Evolutionary conservation across 768 basidiomycete species (phyloP).

Genomic region (Xerocomellus dryophilus): DNA sequence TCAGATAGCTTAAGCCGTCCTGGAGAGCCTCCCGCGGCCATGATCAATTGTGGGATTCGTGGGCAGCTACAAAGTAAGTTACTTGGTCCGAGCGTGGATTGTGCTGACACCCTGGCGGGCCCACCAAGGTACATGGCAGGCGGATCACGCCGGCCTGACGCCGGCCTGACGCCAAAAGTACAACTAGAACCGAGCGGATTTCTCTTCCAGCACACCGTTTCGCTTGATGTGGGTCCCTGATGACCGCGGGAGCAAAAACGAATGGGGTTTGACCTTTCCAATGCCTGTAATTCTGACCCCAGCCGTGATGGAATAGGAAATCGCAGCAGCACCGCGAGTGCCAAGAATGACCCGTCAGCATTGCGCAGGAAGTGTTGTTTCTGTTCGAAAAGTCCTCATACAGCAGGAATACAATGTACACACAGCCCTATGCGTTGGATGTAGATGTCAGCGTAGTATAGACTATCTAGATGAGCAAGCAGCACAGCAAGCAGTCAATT

Average conservation of each 20-base stretch:
- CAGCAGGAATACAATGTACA: not conserved
- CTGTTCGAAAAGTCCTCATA: not conserved
- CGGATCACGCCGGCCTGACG: not conserved
- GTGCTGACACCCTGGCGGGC: too few species aligned
- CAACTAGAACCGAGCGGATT: not conserved
- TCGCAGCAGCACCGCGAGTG: not conserved
- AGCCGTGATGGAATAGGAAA: not conserved
- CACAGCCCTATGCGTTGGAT: not conserved
- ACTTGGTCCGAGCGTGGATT: too few species aligned
- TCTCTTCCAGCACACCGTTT: too few species aligned
- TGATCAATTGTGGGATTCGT: not conserved
- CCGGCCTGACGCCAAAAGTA: not conserved
- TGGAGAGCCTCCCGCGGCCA: not conserved
- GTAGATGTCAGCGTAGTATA: too few species aligned
- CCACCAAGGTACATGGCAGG: not conserved
- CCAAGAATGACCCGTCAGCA: not conserved
- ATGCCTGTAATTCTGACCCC: too few species aligned
- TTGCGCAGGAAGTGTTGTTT: too few species aligned
- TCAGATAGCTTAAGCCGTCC: too few species aligned
- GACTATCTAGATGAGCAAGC: too few species aligned
- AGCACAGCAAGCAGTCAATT: not conserved
- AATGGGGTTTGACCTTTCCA: not conserved
- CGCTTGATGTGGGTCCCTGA: not conserved
- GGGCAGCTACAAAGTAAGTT: not conserved
- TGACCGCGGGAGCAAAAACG: too few species aligned